Conservation (phyloP, 345 rosid genomes). For the Brassica carinata region DNA sequence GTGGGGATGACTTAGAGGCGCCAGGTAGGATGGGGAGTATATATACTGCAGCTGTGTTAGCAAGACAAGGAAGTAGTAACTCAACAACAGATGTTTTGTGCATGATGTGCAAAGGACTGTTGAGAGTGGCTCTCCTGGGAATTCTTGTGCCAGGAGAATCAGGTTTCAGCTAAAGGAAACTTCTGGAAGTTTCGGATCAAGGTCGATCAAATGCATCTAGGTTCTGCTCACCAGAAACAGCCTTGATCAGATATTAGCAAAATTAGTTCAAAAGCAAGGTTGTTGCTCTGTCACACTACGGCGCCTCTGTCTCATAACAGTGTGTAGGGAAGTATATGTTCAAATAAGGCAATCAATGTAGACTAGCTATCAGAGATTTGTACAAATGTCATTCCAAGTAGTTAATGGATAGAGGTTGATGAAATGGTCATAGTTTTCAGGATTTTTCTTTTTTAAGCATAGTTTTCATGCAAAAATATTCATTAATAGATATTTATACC, state of each 20-base stretch:
- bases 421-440: background rate
- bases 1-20: constrained; percentile 61
- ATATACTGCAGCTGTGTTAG: constrained; percentile 68
- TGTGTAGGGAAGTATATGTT: background rate
- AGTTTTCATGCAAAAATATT: no score
- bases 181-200: constrained; percentile 67
- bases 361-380: constrained; percentile 12
- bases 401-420: background rate
- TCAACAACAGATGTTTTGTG: constrained; percentile 63
- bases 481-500: no score
- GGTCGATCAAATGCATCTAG: constrained; percentile 50
- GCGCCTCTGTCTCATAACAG: background rate
- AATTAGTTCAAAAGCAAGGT: background rate
- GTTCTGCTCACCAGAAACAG: constrained; percentile 51
- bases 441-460: background rate
- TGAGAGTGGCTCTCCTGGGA: constrained; percentile 96
- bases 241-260: constrained; percentile 28
- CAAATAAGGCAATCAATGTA: constrained; percentile 7
- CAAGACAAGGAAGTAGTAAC: constrained; percentile 54
- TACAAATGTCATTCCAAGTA: background rate
- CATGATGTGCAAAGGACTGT: constrained; percentile 73
- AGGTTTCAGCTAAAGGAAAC: constrained; percentile 72
- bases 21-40: constrained; percentile 86
- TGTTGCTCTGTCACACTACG: background rate
- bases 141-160: constrained; percentile 77